Base-by-base conservation (phyloP, 2,329 filamentous ascomycete genomes). In the Fusarium acutatum region DNA sequence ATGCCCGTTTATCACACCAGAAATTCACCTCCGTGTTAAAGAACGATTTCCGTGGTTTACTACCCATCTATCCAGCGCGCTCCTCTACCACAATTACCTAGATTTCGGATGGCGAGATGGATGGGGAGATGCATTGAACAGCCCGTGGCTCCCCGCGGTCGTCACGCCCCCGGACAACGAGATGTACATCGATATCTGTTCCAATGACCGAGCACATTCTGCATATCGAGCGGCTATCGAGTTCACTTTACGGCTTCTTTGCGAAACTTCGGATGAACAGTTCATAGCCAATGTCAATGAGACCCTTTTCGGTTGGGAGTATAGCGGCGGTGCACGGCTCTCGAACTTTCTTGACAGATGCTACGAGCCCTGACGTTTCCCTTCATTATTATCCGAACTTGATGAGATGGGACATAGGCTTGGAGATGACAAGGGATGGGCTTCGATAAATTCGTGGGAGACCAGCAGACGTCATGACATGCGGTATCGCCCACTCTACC, bases 261-360 rank as follows among this genome's bases (percentile, higher is more conserved):
- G 44, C 9, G 44, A 47, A 30, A 5, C 4, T 5, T 47, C 44
- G 6, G 44, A 10, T 12, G 26, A 15, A 22, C 26, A 28, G 1
- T 47, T 47, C 3, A 11, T 12, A 47, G 20, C 6, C 0, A 28
- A 0, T 15, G 9, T 28, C 13, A 12, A 47, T 5, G 13, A 22
- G 4, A 3, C 0, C 0, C 44, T 47, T 28, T 18, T 22, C 9
- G 9, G 3, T 22, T 22, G 44, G 44, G 44, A 28, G 44, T 17
- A 47, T 6, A 22, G 26, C 14, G 44, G 44, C 2, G 26, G 44
- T 47, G 20, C 44, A 10, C 44, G 44, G 26, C 44, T 47, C 6
- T 47, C 44, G 9, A 47, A 30, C 5, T 47, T 47, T 20, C 44
- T 47, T 7, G 6, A 47, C 20, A 10, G 14, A 22, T 47, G 44